Evolutionary conservation across 257 asterid species (phyloP), one percentile per base, ranked within the genome.

Genomic region (Nyctanthes arbortristis): DNA sequence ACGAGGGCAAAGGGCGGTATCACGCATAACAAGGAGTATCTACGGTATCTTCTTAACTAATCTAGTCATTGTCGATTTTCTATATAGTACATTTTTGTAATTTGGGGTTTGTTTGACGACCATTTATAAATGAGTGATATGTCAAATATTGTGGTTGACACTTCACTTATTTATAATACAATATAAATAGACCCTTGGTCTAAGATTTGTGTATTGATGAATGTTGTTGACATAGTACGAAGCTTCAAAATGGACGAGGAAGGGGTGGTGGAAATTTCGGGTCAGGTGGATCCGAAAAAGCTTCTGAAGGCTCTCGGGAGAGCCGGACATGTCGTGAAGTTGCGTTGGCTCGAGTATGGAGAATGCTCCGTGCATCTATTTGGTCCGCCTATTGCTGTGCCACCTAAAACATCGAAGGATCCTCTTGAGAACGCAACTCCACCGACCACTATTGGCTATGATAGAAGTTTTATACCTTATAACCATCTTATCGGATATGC

Each of bases 331-430:
- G 16, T 7, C 2, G 61, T 63, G 32, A 66, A 67, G 70, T 11
- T 78, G 13, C 30, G 55, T 4, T 65, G 77, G 75, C 54, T 65
- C n/a, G 82, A 78, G 37, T 80, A 28, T 40, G 82, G 88, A 27
- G 66, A 77, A 67, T 83, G 84, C 63, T 75, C 78, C 6, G 27
- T 20, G 12, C 66, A 72, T 37, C 66, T 83, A 12, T 58, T 57
- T 22, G 65, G 68, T 24, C 79, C 74, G 3, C 54, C 54, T 16
- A 2, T 20, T 13, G 49, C 52, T 40, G 8, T 14, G 5, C 5
- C 2, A 5, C 4, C 54, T 43, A n/a, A n/a, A 16, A 43, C 14
- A 22, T 1, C 4, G 0, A 43, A 43, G 2, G 54, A 43, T 16
- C 54, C 54, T 43, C 54, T 16, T 43, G 54, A 43, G n/a, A n/a